Percentiles rank a stretch among this genome's conserved stretches.
Evolutionary conservation across 305 asterid genomes (phyloP).

Genomic region (Plantago coronopus): DNA sequence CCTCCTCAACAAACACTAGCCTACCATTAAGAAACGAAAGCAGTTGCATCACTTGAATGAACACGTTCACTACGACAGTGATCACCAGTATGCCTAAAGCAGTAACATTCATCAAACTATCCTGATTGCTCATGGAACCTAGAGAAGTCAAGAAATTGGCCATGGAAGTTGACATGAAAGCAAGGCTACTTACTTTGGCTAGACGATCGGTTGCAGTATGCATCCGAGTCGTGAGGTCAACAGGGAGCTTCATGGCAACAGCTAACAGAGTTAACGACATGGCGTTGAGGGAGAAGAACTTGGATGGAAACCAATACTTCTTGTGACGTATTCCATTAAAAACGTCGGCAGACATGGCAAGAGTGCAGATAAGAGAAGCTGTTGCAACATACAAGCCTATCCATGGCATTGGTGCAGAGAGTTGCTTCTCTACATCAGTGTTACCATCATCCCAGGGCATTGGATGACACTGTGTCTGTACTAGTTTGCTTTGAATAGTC

Average conservation of each 20-base stretch:
- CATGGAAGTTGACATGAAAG: slow-evolving; percentile 35
- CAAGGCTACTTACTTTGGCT: slow-evolving; percentile 39
- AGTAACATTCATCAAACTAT: slow-evolving; percentile 29
- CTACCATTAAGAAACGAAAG: background rate
- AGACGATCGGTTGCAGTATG: slow-evolving; percentile 27
- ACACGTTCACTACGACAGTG: slow-evolving; percentile 27
- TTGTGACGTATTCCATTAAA: slow-evolving; percentile 27
- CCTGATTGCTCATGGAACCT: slow-evolving; percentile 32
- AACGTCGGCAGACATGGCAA: slow-evolving; percentile 36
- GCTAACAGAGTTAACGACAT: slow-evolving; percentile 34
- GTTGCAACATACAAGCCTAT: slow-evolving; percentile 42
- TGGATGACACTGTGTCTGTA: no score
- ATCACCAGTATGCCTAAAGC: slow-evolving; percentile 40
- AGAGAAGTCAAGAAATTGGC: slow-evolving; percentile 33
- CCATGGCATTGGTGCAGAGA: slow-evolving; percentile 38
- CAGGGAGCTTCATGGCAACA: slow-evolving; percentile 38
- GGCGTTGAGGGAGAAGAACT: slow-evolving; percentile 41
- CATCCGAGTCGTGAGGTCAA: slow-evolving; percentile 42
- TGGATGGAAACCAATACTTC: slow-evolving; percentile 39
- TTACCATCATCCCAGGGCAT: background rate
- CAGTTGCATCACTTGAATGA: slow-evolving; percentile 26
- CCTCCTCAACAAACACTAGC: slow-evolving; percentile 22
- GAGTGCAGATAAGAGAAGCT: slow-evolving; percentile 36
- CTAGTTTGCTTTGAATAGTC: no score
- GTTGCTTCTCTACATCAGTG: slow-evolving; percentile 1